phyloP scores from a whole-genome alignment of 768 basidiomycete genomes.

The Leccinellum rugosiceps region DNA sequence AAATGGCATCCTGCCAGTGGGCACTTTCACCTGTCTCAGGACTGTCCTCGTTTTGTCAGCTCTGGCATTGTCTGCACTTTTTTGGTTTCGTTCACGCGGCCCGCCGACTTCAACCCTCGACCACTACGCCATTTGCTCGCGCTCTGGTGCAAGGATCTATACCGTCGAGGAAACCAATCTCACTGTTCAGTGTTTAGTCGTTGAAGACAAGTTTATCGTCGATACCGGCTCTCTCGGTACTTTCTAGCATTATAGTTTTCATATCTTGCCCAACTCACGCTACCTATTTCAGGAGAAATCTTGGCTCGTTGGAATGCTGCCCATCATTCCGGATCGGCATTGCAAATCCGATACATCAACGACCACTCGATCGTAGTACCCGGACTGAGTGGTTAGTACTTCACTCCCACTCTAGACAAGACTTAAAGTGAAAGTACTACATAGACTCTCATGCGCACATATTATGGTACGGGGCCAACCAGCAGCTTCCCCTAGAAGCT shows the following conservation, averaged over 20 bases:
- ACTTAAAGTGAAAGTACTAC: not conserved
- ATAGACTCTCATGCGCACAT: conserved; percentile 81
- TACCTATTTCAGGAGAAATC: conserved; percentile 37
- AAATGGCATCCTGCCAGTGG: not conserved
- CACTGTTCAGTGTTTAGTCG: conserved; percentile 60
- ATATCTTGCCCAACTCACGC: conserved; percentile 1
- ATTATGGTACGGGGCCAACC: conserved; percentile 71
- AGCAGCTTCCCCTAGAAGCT: conserved; percentile 62
- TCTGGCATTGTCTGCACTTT: conserved; percentile 4
- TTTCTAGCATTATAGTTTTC: conserved; percentile 17
- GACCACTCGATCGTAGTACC: conserved; percentile 64
- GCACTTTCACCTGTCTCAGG: not conserved
- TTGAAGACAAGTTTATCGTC: conserved; percentile 47
- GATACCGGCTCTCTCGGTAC: conserved; percentile 56
- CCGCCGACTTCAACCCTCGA: conserved; percentile 13
- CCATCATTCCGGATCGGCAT: conserved; percentile 19
- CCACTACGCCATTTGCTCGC: conserved; percentile 65
- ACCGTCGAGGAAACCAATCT: conserved; percentile 58
- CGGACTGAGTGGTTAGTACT: conserved; percentile 61
- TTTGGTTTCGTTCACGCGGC: conserved; percentile 7
- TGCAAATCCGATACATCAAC: conserved; percentile 48
- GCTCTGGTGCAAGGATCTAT: conserved; percentile 50
- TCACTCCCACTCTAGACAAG: not conserved
- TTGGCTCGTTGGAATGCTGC: conserved; percentile 37
- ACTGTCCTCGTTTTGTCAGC: conserved; percentile 2